Evolutionary conservation across 805 yeast species (phyloP), one percentile per base, ranked within the genome.

Genomic region (Lipomyces kockii): DNA sequence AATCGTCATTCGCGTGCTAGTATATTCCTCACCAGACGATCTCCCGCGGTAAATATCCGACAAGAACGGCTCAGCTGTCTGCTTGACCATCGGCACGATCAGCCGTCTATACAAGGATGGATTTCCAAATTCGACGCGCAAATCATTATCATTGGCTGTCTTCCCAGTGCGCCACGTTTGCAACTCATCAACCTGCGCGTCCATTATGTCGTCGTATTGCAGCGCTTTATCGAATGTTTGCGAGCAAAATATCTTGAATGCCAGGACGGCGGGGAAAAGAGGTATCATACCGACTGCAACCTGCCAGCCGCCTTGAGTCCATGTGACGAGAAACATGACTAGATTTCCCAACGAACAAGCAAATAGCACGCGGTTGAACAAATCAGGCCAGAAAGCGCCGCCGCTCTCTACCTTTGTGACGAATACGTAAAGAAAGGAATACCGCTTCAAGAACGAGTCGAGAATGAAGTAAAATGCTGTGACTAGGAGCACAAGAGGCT

Each of bases 391-490:
- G 70, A 66, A 78, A 20, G 68, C 56, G 2, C 81, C 82, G 46
- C 77, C 76, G 37, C 79, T 76, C 71, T 80, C 82, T 52, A 74
- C 75, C 63, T 78, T 77, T 7, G 82, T 80, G 39, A 72, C 74
- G 62, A 71, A 76, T 70, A 78, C 76, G 67, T 78, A 78, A 71
- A 78, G 64, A 22, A 80, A 65, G 60, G 72, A 66, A 68, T 79
- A 79, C 70, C 77, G 78, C 61, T 78, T 78, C 58, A 79, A 43
- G 6, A 80, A 75, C 1, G 73, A 61, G 35, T 78, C 78, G 9
- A 79, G 51, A 8, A 65, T 22, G 46, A 78, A 76, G 67, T 76
- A 75, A 17, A 77, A 67, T 3, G 77, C 74, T 25, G 76, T 65
- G 20, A 78, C 72, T 3, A 79, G 77, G 11, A 78, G 68, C 17